Evolutionary conservation across 2,329 filamentous ascomycete species (phyloP), one percentile per base, ranked within the genome.

Genomic region (Paraconiothyrium brasiliense): DNA sequence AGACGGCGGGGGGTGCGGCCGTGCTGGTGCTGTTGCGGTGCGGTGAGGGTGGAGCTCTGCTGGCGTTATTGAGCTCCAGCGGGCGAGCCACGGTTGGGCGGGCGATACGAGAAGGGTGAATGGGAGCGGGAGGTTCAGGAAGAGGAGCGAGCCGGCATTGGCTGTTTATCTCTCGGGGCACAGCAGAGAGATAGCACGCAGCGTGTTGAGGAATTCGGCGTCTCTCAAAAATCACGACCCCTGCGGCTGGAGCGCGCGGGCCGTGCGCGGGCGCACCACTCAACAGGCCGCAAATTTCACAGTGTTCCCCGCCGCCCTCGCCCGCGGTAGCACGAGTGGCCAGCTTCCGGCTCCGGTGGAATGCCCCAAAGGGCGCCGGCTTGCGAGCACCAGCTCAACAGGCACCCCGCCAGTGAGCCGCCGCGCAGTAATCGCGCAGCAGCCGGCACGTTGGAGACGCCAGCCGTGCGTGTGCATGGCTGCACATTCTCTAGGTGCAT

Each of bases 181-280:
- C 64, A 63, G 66, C 63, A 64, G 57, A 41, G 60, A 61, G 60
- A 61, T 59, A 56, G 55, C 61, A 65, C 58, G 59, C 60, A 41
- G 48, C 63, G 48, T 71, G 74, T 76, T 75, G 72, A 77, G 75
- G 67, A 74, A 67, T 71, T 72, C 66, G 66, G 68, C 67, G 62
- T 67, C 60, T 60, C 61, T 50, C 72, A 69, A 75, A 76, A 75
- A 68, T 65, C 67, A 59, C 47, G 62, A 73, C 66, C 73, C 73
- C 72, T 76, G 73, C 65, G 27, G 55, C 58, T 27, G 54, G 59
- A 58, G 58, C 61, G 69, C 63, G 27, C 63, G 57, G 68, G 62
- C 67, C 48, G 65, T 71, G 68, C 68, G 61, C 66, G 13, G 8
- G 22, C 34, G 35, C 14, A 14, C 37, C 52, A 52, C 52, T 60